Percentiles rank a stretch among this genome's conserved stretches.
phyloP scores from a whole-genome alignment of 2,329 filamentous ascomycete genomes.

The Xylaria multiplex region DNA sequence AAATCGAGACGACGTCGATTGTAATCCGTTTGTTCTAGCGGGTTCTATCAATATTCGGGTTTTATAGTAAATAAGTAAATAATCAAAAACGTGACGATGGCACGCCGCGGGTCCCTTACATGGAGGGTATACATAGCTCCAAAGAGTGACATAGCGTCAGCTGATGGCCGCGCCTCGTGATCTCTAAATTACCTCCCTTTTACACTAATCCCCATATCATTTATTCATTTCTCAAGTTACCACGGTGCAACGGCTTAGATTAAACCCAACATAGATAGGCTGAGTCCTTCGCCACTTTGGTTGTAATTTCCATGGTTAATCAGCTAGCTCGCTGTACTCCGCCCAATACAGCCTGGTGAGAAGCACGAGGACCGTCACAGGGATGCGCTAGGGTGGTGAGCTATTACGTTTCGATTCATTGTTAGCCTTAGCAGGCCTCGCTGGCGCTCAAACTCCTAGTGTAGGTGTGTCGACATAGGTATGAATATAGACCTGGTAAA shows the following conservation, averaged over 20 bases:
- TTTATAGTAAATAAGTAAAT: not conserved
- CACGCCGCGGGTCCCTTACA: slow-evolving; percentile 7
- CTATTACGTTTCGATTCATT: not conserved
- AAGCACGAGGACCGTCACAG: slow-evolving; percentile 1
- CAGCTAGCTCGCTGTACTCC: not conserved
- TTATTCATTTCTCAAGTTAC: slow-evolving; percentile 11
- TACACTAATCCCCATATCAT: slow-evolving; percentile 13
- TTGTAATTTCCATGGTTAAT: not conserved
- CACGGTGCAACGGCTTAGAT: not conserved
- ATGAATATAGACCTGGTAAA: slow-evolving; percentile 51
- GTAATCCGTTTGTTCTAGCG: not conserved
- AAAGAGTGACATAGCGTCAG: slow-evolving; percentile 32
- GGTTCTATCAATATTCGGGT: not conserved
- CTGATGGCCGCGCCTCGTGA: slow-evolving; percentile 32
- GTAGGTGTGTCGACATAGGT: slow-evolving; percentile 31
- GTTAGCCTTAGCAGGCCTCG: not conserved
- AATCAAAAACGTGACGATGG: slow-evolving; percentile 10
- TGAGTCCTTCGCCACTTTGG: slow-evolving; percentile 8
- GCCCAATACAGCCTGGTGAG: not conserved
- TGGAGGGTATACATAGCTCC: slow-evolving; percentile 11
- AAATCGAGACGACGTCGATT: slow-evolving; percentile 4
- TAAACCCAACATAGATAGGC: not conserved
- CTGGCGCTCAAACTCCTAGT: not conserved
- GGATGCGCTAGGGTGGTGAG: not conserved
- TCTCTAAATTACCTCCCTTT: slow-evolving; percentile 11